phyloP scores from a whole-genome alignment of 179 eudicot genomes.

The Amaranthus tricolor region DNA sequence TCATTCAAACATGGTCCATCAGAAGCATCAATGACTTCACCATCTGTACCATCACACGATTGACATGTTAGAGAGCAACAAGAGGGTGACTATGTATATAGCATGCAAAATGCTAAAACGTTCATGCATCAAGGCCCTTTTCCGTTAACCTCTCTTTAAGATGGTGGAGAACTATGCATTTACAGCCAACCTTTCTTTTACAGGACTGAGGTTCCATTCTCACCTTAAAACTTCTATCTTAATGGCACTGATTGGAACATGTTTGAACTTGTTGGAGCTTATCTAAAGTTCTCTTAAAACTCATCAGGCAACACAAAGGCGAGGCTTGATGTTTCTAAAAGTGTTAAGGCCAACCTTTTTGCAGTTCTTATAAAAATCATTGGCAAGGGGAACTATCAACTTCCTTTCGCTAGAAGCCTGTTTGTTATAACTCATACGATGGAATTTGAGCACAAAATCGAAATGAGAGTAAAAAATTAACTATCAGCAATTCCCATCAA shows the following conservation, averaged over 20 bases:
- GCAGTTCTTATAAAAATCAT: not conserved
- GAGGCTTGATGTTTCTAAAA: too few species aligned
- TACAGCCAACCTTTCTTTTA: not conserved
- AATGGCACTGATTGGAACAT: not conserved
- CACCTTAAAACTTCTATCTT: not conserved
- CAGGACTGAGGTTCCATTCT: not conserved
- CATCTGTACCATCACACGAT: constrained; percentile 39
- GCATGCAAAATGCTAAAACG: not conserved
- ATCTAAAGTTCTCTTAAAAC: too few species aligned
- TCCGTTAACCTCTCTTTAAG: too few species aligned
- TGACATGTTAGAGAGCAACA: constrained; percentile 5
- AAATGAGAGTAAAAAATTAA: not conserved
- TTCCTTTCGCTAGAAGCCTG: not conserved
- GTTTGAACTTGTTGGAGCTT: too few species aligned
- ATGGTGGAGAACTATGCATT: not conserved
- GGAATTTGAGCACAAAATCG: not conserved
- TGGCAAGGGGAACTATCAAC: not conserved
- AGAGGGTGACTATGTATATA: constrained; percentile 5
- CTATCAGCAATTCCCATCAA: not conserved
- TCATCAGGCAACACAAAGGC: too few species aligned
- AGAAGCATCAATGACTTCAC: constrained; percentile 41
- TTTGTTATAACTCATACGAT: not conserved
- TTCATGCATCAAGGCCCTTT: not conserved
- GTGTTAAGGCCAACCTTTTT: not conserved
- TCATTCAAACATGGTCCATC: constrained; percentile 18